Evolutionary conservation across 176 grass and related monocot genomes (phyloP).

Genomic region (Eleusine indica): DNA sequence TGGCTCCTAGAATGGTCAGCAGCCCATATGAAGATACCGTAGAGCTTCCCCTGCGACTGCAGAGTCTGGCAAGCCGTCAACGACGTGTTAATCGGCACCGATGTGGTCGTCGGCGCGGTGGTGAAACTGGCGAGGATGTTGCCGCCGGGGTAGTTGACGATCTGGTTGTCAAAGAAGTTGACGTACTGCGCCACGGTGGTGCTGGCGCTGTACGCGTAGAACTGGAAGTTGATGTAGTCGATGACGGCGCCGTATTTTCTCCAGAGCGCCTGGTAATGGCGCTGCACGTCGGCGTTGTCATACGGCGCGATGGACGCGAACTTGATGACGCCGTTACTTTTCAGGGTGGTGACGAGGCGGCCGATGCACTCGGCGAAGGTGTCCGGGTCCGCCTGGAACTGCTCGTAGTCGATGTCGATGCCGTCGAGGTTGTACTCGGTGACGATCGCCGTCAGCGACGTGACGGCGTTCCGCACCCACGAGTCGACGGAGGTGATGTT

Average conservation of each 20-base stretch:
- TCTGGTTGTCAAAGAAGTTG: slow-evolving; percentile 51
- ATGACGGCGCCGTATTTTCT: slow-evolving; percentile 38
- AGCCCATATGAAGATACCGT: slow-evolving; percentile 80
- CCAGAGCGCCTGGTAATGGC: slow-evolving; percentile 71
- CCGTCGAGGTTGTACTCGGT: slow-evolving; percentile 59
- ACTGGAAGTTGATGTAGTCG: slow-evolving; percentile 94
- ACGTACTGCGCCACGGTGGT: slow-evolving; percentile 64
- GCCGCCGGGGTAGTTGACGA: slow-evolving; percentile 59
- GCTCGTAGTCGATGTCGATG: slow-evolving; percentile 87
- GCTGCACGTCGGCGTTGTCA: slow-evolving; percentile 53
- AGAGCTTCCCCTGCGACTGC: slow-evolving; percentile 61
- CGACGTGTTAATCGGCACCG: slow-evolving; percentile 53
- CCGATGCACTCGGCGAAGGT: slow-evolving; percentile 83
- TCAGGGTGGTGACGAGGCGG: slow-evolving; percentile 56
- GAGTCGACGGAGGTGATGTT: slow-evolving; percentile 58
- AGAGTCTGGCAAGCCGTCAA: slow-evolving; percentile 56
- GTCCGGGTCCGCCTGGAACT: slow-evolving; percentile 46
- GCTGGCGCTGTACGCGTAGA: slow-evolving; percentile 59
- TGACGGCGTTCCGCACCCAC: slow-evolving; percentile 73
- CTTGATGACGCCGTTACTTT: slow-evolving; percentile 58
- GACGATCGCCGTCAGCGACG: slow-evolving; percentile 61
- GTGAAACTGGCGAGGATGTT: slow-evolving; percentile 80
- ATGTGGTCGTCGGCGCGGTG: slow-evolving; percentile 40
- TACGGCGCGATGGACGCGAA: slow-evolving; percentile 82
- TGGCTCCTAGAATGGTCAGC: slow-evolving; percentile 59